These are phyloP conservation scores for Desmodesmus armatus DNA, from an alignment of 139 green algal species.

Conservation along the genomic window DNA sequence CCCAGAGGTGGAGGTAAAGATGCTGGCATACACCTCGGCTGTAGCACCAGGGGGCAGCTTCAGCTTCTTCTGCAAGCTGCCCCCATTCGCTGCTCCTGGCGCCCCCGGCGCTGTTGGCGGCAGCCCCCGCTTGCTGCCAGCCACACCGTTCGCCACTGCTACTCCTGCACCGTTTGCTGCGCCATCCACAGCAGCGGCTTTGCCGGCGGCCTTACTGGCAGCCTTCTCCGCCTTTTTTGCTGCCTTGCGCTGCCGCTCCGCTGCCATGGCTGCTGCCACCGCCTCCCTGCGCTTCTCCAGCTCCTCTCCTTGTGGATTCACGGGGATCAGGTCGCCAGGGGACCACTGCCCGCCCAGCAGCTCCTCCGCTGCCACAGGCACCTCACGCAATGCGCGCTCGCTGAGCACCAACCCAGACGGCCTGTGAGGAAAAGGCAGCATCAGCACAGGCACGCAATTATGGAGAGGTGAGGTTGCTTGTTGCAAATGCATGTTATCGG, in stretches of 20 bases:
- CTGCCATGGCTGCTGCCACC: conserved; percentile 46
- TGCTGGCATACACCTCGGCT: conserved; percentile 51
- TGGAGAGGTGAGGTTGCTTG: too few species aligned
- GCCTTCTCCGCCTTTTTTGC: conserved; percentile 49
- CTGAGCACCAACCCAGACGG: conserved; percentile 78
- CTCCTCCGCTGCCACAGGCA: conserved; percentile 60
- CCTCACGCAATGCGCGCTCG: conserved; percentile 85
- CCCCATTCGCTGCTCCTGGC: neutral
- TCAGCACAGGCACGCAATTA: too few species aligned
- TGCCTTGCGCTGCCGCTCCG: conserved; percentile 46
- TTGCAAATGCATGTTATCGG: too few species aligned
- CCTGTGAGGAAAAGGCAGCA: too few species aligned
- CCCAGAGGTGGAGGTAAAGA: conserved; percentile 51
- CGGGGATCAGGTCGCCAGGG: conserved; percentile 57
- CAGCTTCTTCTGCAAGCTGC: conserved; percentile 47
- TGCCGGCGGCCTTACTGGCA: neutral
- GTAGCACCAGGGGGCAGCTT: conserved; percentile 49
- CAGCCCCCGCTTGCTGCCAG: conserved; percentile 4
- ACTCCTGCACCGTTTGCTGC: neutral
- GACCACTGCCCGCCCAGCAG: conserved; percentile 48
- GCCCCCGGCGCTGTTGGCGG: neutral
- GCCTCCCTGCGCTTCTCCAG: conserved; percentile 51
- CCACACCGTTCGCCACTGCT: neutral
- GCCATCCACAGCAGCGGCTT: neutral
- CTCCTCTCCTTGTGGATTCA: conserved; percentile 73